Evolutionary conservation across 495 filamentous ascomycete species (phyloP), one percentile per base, ranked within the genome.

Genomic region (Tuber brumale): DNA sequence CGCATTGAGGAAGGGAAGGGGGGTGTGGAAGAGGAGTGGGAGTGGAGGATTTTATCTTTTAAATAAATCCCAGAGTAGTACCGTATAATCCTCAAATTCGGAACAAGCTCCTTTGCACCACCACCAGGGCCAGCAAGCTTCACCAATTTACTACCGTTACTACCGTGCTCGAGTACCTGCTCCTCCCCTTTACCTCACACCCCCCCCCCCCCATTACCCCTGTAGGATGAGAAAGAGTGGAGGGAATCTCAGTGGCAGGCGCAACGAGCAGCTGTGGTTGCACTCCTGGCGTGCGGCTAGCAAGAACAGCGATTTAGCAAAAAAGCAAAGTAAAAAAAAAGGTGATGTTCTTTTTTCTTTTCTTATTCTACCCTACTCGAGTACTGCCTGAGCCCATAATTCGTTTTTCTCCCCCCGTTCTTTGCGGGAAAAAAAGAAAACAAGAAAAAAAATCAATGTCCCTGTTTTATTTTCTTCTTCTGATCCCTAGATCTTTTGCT

Each of bases 101-200:
- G 45, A 70, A 70, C 70, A 66, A 71, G 73, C 42, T 71, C 66
- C 76, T 72, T 79, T 46, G 72, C 76, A 76, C 73, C 78, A 78
- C 77, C 76, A 79, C 74, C 73, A 72, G 73, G 72, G 78, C 74
- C 73, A 72, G 73, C 78, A 79, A 72, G 70, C 76, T 45, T 14
- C 37, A 31, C 57, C n/a, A 31, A 66, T 66, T 31, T 18, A 31
- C 57, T 31, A 27, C 57, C 57, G 57, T 70, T 70, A 75, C 70
- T 45, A 39, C 37, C 37, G 37, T 39, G 61, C 77, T 73, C 44
- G 16, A 42, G 41, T 18, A 16, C 70, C 71, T 43, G 45, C 69
- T 70, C 31, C 69, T 39, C 66, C 48, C 39, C 73, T 73, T 61
- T 46, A 76, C 77, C 57, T 66, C 48, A 57, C 48, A n/a, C n/a